Evolutionary conservation across 345 rosid species (phyloP), one percentile per base, ranked within the genome.

Genomic region (Brassica carinata): DNA sequence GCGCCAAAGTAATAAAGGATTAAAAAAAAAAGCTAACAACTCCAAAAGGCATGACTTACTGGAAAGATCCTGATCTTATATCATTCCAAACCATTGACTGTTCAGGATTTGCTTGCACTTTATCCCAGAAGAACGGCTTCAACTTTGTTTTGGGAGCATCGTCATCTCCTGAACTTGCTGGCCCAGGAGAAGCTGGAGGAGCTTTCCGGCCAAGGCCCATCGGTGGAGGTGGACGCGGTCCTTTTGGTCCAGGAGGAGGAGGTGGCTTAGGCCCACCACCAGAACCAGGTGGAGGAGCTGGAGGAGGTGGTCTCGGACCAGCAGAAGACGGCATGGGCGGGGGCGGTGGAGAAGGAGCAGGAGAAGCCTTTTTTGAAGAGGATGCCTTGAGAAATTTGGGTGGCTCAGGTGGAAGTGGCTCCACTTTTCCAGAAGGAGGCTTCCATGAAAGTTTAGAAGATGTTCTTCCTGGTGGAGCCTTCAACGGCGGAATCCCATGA

Each of bases 121-220:
- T 96, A 82, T 96, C 99, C 99, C 99, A 96, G 88, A 96, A 96
- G 84, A 96, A 96, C n/a, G 99, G 99, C 80, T 96, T 96, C 81
- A 93, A 69, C 85, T 93, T 96, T 82, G 98, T 71, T 89, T 90
- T 96, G 71, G 96, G 85, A 74, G 85, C 88, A 78, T 86, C 85
- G 63, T 80, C 94, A 15, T 82, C 83, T 65, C 86, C 75, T 34
- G 85, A 61, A 58, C 57, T 69, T 73, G 80, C 87, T 75, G 85
- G 62, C 1, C 62, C 62, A 55, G 62, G 8, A 55, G 62, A 17
- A 10, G 10, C 4, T 8, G 26, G 62, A 17, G 62, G 26, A 55
- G 62, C 62, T 55, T 55, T 55, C 10, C 3, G 9, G 10, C 62
- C 62, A 15, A 7, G 61, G 10, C 61, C 7, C 61, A 55, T 55